Conservation (phyloP, 2,329 filamentous ascomycete species). For the Penicillium sp. region DNA sequence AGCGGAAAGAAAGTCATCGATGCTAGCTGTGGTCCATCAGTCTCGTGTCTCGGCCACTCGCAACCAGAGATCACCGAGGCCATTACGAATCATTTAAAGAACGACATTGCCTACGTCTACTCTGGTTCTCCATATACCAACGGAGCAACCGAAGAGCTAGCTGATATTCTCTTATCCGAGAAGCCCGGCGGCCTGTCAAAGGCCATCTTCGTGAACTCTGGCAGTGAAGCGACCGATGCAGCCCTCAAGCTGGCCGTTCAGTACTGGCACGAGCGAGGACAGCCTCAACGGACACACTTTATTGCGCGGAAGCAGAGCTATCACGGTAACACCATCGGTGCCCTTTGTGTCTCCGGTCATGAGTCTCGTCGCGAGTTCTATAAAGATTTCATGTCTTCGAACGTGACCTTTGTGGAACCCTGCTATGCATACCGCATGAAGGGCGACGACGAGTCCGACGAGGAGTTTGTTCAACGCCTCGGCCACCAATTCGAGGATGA, state of each 20-base stretch:
- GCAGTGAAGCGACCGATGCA: constrained; percentile 46
- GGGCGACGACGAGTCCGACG: constrained; percentile 35
- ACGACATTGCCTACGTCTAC: neutral
- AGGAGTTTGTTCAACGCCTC: constrained; percentile 42
- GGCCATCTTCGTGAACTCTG: neutral
- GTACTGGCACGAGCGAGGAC: constrained; percentile 45
- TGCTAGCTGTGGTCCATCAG: neutral
- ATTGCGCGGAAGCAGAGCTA: constrained; percentile 49
- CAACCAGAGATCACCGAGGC: neutral
- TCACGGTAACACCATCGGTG: constrained; percentile 52
- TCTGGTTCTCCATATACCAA: neutral
- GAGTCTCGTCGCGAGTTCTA: constrained; percentile 22
- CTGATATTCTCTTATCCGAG: neutral
- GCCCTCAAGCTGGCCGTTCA: constrained; percentile 51
- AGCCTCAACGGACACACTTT: constrained; percentile 41
- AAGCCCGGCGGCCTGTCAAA: neutral
- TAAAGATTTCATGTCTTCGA: neutral
- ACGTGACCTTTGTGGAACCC: neutral
- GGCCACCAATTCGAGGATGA: constrained; percentile 50
- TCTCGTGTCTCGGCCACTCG: neutral
- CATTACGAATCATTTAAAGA: neutral
- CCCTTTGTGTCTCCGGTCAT: constrained; percentile 44
- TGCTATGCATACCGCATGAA: neutral
- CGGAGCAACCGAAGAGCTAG: neutral
- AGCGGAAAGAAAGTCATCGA: neutral